phyloP scores from a whole-genome alignment of 257 asterid genomes.

The Nicotiana knightiana region DNA sequence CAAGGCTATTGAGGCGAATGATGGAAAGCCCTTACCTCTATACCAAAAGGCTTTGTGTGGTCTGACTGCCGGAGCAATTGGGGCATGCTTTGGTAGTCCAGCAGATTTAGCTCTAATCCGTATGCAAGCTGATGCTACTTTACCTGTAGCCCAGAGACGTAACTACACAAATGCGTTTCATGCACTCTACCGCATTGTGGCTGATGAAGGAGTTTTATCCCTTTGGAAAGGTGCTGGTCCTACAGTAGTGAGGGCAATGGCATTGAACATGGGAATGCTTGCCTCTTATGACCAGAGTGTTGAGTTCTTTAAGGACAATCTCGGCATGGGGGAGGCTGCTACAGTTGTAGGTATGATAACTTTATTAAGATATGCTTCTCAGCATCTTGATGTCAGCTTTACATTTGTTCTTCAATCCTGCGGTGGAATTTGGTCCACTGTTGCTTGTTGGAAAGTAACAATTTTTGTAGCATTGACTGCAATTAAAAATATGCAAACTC shows the following conservation, averaged over 20 bases:
- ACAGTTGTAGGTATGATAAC: conserved; percentile 63
- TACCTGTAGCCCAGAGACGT: conserved; percentile 78
- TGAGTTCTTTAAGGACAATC: conserved; percentile 64
- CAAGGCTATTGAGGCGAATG: conserved; percentile 90
- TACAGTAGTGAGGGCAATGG: conserved; percentile 98
- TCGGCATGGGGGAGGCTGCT: conserved; percentile 41
- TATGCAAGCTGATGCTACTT: conserved; percentile 98
- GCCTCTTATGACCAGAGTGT: conserved; percentile 93
- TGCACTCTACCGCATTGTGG: conserved; percentile 69
- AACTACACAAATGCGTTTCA: conserved; percentile 81
- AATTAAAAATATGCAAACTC: background rate
- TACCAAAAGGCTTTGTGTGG: conserved; percentile 97
- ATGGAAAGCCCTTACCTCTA: conserved; percentile 84
- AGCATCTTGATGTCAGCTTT: background rate
- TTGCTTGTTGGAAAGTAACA: background rate
- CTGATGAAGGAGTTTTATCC: conserved; percentile 85
- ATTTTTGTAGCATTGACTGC: background rate
- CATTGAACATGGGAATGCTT: conserved; percentile 98
- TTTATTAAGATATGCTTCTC: background rate
- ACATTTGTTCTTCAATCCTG: background rate
- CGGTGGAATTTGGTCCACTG: background rate
- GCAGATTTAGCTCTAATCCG: conserved; percentile 96
- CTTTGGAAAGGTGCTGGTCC: conserved; percentile 99
- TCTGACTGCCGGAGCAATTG: conserved; percentile 95
- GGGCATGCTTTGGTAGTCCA: conserved; percentile 87